Percentiles rank a stretch among this genome's conserved stretches.
Conservation (phyloP, 805 yeast species). For the Peterozyma xylosa region DNA sequence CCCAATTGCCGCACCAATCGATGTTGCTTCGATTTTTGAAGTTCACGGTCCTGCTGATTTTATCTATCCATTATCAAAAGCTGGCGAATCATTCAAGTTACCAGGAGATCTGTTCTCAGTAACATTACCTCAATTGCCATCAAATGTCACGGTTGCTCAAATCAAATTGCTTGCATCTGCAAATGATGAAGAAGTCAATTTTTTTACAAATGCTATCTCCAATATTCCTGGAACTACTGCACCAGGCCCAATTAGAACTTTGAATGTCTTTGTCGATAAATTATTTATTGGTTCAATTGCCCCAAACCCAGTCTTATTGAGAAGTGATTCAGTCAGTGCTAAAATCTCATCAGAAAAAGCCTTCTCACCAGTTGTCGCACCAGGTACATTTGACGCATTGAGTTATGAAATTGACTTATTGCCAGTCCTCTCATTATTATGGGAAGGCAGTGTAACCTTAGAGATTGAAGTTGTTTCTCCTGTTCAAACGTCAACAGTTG, state of each 20-base stretch:
- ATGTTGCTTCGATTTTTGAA: slow-evolving; percentile 13
- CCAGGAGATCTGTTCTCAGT: slow-evolving; percentile 16
- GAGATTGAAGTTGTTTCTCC: slow-evolving; percentile 21
- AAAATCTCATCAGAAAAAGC: slow-evolving; percentile 9
- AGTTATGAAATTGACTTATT: slow-evolving; percentile 21
- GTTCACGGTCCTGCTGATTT: slow-evolving; percentile 17
- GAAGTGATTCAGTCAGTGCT: slow-evolving; percentile 15
- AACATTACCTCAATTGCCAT: slow-evolving; percentile 14
- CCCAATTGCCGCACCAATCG: slow-evolving; percentile 4
- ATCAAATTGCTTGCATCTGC: slow-evolving; percentile 21
- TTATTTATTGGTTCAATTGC: slow-evolving; percentile 16
- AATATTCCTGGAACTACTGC: slow-evolving; percentile 10
- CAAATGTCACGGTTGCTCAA: slow-evolving; percentile 19
- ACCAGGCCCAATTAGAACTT: slow-evolving; percentile 19
- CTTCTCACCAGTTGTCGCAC: slow-evolving; percentile 21
- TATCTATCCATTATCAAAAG: slow-evolving; percentile 16
- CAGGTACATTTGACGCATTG: slow-evolving; percentile 20
- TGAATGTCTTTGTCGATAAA: slow-evolving; percentile 18
- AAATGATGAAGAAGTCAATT: slow-evolving; percentile 19
- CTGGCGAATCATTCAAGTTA: slow-evolving; percentile 14
- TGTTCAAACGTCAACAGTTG: slow-evolving; percentile 13
- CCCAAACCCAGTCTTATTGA: slow-evolving; percentile 23
- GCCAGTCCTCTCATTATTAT: slow-evolving; percentile 20
- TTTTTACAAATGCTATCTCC: slow-evolving; percentile 13
- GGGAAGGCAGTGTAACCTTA: slow-evolving; percentile 17